Evolutionary conservation across 192 early-diverging fungal genomes (phyloP), one percentile per base, ranked within the genome.

Genomic region (Backusella westeae): DNA sequence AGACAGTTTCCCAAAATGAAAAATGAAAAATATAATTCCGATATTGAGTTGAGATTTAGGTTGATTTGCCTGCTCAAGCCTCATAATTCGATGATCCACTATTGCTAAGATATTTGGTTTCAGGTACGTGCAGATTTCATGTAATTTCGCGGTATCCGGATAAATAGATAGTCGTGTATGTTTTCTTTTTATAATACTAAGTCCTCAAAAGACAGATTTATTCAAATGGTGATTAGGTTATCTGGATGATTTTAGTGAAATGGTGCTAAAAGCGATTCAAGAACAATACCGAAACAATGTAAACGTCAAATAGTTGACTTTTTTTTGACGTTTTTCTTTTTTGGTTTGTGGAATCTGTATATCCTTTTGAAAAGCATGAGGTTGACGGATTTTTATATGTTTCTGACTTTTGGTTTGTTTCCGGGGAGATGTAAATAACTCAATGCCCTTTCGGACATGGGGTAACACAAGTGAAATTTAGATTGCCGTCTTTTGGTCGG

Each of bases 361-460:
- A n/a, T 49, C 46, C 6, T 49, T 49, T 49, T 49, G 46, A 49
- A 49, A 49, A 59, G 21, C 10, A 21, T 59, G 53, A 59, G 53
- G 53, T 59, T 59, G 53, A 59, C 23, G 9, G 53, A 23, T 59
- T 59, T 56, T 59, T 59, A 59, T 59, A 59, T 59, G 10, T 59
- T 59, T 59, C 53, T 59, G 53, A 59, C 53, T 59, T 59, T 53
- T 44, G 15, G 42, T 39, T 59, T 59, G 53, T 59, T 59, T 59
- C 53, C 53, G 53, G 53, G 53, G 53, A 59, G 53, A 21, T 59
- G 8, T 59, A 59, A 59, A 59, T 12, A 59, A 23, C 21, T 59
- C 26, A 23, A 59, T 59, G 21, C 53, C 9, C 53, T 59, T 26
- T 59, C 53, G 53, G 53, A 59, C 23, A 59, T 59, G 53, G 53